Percentiles rank a stretch among this genome's conserved stretches.
phyloP scores from a whole-genome alignment of 2,329 filamentous ascomycete species.

The Intubia oerlemansii region DNA sequence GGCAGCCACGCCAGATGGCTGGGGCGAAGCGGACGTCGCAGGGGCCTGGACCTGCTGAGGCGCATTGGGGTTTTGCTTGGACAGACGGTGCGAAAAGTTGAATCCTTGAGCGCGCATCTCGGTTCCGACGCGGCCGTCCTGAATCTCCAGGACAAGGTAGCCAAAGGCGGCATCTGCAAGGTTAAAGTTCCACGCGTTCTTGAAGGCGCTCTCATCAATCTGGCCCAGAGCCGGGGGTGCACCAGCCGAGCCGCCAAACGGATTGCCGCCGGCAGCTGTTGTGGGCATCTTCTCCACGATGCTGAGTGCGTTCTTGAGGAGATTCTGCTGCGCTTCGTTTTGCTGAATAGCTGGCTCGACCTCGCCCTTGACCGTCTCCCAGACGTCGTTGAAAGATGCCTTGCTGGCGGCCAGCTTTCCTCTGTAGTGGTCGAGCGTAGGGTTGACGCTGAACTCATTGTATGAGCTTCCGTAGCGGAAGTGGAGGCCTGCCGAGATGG shows the following conservation, averaged over 20 bases:
- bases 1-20: slow-evolving; percentile 11
- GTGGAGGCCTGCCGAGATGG: slow-evolving; percentile 87
- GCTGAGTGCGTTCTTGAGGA: slow-evolving; percentile 75
- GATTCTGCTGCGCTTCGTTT: slow-evolving; percentile 82
- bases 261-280: slow-evolving; percentile 86
- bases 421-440: slow-evolving; percentile 91
- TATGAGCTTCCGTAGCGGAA: slow-evolving; percentile 98
- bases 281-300: slow-evolving; percentile 97
- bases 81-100: slow-evolving; percentile 91
- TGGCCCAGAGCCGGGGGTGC: slow-evolving; percentile 57
- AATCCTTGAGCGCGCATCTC: slow-evolving; percentile 98
- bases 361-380: slow-evolving; percentile 94
- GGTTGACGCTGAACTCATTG: slow-evolving; percentile 99
- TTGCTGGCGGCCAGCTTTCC: slow-evolving; percentile 96
- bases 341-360: slow-evolving; percentile 86
- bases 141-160: slow-evolving; percentile 84
- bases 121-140: slow-evolving; percentile 86
- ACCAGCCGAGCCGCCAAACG: slow-evolving; percentile 71
- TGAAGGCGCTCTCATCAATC: slow-evolving; percentile 96
- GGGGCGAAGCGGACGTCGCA: slow-evolving; percentile 13
- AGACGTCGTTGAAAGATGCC: slow-evolving; percentile 96
- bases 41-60: slow-evolving; percentile 15
- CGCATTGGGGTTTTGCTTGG: slow-evolving; percentile 41
- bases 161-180: slow-evolving; percentile 93
- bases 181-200: slow-evolving; percentile 99